phyloP scores from a whole-genome alignment of 805 yeast species.

The Sugiyamaella qingdaonensis region DNA sequence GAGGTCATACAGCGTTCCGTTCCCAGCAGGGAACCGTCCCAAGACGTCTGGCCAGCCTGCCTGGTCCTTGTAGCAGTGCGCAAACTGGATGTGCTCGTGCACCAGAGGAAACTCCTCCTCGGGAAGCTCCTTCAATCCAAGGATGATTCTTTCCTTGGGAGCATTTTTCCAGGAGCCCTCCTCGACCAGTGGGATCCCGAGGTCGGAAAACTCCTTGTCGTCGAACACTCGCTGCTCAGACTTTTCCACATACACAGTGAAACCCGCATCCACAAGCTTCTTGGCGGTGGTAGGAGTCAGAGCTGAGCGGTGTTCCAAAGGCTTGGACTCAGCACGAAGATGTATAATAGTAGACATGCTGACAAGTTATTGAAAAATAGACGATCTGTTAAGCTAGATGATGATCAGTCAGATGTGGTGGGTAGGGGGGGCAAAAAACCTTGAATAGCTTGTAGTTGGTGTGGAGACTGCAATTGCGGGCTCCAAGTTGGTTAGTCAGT shows the following conservation, averaged over 20 bases:
- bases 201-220: conserved; percentile 65
- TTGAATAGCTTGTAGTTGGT: too few relatives aligned
- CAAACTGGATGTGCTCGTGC: conserved; percentile 97
- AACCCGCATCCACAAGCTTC: conserved; percentile 79
- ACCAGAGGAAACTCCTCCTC: conserved; percentile 86
- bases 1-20: conserved; percentile 85
- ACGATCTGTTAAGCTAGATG: neutral
- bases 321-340: conserved; percentile 95
- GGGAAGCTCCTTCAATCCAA: conserved; percentile 94
- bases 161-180: conserved; percentile 92
- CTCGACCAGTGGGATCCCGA: conserved; percentile 86
- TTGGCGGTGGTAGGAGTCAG: conserved; percentile 89
- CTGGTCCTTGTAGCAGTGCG: conserved; percentile 97
- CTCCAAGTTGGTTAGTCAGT: neutral
- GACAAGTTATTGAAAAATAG: conserved; percentile 3
- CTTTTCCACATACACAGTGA: conserved; percentile 83
- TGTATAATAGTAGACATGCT: conserved; percentile 56
- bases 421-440: neutral
- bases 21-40: conserved; percentile 83
- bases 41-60: conserved; percentile 95
- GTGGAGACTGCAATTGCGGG: neutral
- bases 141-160: conserved; percentile 82
- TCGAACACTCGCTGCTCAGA: conserved; percentile 78
- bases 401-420: neutral
- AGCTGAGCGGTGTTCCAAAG: conserved; percentile 95